Evolutionary conservation across 768 basidiomycete genomes (phyloP), one percentile per base, ranked within the genome.

Genomic region (Fomitopsis serialis): DNA sequence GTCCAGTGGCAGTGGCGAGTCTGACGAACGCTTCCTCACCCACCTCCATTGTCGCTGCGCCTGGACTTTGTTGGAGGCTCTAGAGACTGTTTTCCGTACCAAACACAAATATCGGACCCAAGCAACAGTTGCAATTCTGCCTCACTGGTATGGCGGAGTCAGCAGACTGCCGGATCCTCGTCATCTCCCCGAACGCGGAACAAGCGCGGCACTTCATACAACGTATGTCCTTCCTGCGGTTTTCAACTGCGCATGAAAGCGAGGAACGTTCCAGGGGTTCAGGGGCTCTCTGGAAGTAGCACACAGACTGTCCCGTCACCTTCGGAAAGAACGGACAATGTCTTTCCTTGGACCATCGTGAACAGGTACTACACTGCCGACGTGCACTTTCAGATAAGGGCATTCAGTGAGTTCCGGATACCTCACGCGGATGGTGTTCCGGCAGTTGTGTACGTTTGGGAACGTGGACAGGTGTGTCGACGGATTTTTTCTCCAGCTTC

Each of bases 321-420:
- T 15, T 36, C 29, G 17, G 22, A 45, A 32, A 17, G 7, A 5
- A 46, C 58, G 27, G 57, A 48, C n/a, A 56, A 52, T 24, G 56
- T 46, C 24, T 68, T 88, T 29, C 84, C 85, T 10, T 92, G 88
- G 89, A 86, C 79, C 40, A 87, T 92, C 56, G 68, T 70, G 48
- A 92, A 92, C 72, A 85, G 80, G 66, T 93, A 93, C 68, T 93
- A 92, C 70, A 79, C 79, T 13, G 91, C 90, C 1, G 73, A 78
- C 54, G 85, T 93, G 7, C 81, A 83, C 55, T 91, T 92, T 63
- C 70, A 80, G 32, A 70, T 76, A 11, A 75, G 76, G 51, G 70
- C 76, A 17, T 65, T 81, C 50, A 68, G 72, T 27, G 72, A 74
- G 11, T 72, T 80, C 54, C 67, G 66, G 27, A 68, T 74, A 17